Conservation (phyloP, 306 rosid genomes). For the Cucumis melo region DNA sequence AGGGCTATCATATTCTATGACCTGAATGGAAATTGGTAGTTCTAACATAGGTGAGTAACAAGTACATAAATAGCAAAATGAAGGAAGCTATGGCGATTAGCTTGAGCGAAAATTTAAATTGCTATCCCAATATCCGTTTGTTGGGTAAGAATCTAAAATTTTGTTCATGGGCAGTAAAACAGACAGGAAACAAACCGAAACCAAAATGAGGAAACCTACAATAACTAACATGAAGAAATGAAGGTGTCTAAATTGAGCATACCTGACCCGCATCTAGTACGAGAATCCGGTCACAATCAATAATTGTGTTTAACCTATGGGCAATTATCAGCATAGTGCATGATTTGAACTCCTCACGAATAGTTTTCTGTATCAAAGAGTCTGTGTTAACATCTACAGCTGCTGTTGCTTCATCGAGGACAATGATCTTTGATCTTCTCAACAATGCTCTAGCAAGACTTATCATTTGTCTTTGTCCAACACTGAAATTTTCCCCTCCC, state of each 20-base stretch:
- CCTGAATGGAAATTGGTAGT: constrained; percentile 22
- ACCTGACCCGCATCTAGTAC: constrained; percentile 74
- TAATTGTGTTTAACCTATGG: constrained; percentile 74
- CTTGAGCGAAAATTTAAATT: background rate
- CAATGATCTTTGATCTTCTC: constrained; percentile 74
- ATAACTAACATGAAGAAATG: background rate
- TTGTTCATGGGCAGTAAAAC: background rate
- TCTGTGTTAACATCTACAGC: constrained; percentile 88
- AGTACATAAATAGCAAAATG: background rate
- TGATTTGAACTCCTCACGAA: constrained; percentile 65
- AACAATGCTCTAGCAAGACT: constrained; percentile 82
- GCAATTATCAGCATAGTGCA: constrained; percentile 89
- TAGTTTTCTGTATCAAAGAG: constrained; percentile 77
- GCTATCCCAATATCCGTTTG: background rate
- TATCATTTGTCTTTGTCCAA: constrained; percentile 80
- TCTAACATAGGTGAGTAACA: background rate
- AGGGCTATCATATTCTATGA: constrained; percentile 51
- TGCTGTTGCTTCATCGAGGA: constrained; percentile 94
- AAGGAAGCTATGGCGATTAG: background rate
- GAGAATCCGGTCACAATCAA: constrained; percentile 62
- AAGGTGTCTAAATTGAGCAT: background rate
- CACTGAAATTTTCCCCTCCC: constrained; percentile 88
- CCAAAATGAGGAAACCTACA: background rate
- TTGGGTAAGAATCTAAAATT: no score
- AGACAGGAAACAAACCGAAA: background rate